Percentiles rank a stretch among this genome's conserved stretches.
Evolutionary conservation across 1,284 basidiomycete genomes (phyloP).

Genomic region (Butyriboletus regius): DNA sequence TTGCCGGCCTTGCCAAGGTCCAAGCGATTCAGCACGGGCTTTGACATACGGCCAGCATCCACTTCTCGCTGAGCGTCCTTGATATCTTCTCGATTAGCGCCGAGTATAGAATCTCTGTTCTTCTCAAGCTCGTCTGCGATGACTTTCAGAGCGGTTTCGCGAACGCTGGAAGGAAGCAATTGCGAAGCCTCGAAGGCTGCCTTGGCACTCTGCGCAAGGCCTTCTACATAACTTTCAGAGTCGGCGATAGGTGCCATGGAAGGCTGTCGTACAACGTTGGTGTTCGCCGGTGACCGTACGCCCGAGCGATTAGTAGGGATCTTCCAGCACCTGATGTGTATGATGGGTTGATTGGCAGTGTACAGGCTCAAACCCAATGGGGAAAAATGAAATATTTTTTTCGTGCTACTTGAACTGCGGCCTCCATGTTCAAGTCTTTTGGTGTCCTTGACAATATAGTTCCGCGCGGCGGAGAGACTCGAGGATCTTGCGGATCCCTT

Average conservation of each 20-base stretch:
- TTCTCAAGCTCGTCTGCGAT: slow-evolving; percentile 63
- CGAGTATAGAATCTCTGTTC: slow-evolving; percentile 62
- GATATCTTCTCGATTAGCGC: slow-evolving; percentile 76
- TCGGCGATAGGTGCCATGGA: slow-evolving; percentile 12
- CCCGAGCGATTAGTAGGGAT: no score
- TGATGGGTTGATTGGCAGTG: no score
- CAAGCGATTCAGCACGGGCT: slow-evolving; percentile 75
- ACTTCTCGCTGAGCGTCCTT: slow-evolving; percentile 75
- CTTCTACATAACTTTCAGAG: slow-evolving; percentile 15
- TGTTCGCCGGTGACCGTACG: background rate
- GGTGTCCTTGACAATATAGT: no score
- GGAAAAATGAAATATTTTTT: background rate
- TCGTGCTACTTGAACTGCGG: no score
- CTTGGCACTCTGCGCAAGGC: slow-evolving; percentile 71
- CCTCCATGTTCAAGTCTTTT: no score
- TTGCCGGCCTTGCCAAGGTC: slow-evolving; percentile 82
- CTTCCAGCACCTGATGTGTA: no score
- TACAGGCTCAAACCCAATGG: background rate
- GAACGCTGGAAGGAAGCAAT: slow-evolving; percentile 59
- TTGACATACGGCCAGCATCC: slow-evolving; percentile 74
- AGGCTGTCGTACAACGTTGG: background rate
- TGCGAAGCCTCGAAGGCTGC: slow-evolving; percentile 80
- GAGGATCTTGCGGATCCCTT: background rate
- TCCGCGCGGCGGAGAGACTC: background rate
- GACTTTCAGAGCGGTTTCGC: slow-evolving; percentile 63